Conservation (phyloP, 495 filamentous ascomycete species). For the Penicillium riverlandense region DNA sequence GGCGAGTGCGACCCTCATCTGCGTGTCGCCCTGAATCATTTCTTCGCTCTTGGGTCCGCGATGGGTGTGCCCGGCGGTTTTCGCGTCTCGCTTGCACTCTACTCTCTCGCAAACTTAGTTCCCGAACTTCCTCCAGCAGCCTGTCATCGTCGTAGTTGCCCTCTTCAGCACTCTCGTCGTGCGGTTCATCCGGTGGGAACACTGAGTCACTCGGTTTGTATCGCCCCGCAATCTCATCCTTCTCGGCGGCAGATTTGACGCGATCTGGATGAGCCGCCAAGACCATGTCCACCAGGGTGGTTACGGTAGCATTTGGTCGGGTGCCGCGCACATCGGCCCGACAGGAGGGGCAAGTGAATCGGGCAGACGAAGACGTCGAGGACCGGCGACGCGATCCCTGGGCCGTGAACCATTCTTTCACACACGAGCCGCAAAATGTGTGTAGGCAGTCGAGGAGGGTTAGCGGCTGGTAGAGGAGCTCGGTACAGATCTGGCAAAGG, state of each 20-base stretch:
- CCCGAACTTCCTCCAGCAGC: constrained; percentile 61
- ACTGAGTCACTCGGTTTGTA: constrained; percentile 78
- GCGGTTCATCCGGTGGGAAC: constrained; percentile 14
- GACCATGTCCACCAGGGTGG: constrained; percentile 71
- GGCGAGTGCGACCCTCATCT: constrained; percentile 30
- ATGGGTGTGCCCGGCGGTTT: constrained; percentile 19
- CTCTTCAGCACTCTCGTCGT: constrained; percentile 14
- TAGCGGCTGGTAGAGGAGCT: constrained; percentile 89
- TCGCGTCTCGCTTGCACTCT: constrained; percentile 26
- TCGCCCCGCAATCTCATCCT: constrained; percentile 55
- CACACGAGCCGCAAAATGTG: constrained; percentile 89
- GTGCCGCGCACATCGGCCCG: constrained; percentile 78
- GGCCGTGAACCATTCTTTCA: constrained; percentile 85
- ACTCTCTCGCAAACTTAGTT: constrained; percentile 64
- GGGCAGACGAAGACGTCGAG: constrained; percentile 33
- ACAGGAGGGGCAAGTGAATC: constrained; percentile 87
- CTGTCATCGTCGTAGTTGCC: constrained; percentile 59
- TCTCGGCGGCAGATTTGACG: constrained; percentile 58
- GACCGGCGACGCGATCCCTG: constrained; percentile 45
- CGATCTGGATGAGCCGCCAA: constrained; percentile 67
- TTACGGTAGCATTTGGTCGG: constrained; percentile 75
- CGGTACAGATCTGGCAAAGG: constrained; percentile 76
- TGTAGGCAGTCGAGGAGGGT: constrained; percentile 96
- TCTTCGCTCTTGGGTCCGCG: constrained; percentile 7
- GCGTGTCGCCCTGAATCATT: constrained; percentile 21